Percentiles rank a stretch among this genome's conserved stretches.
These are phyloP conservation scores for Globisporangium heterothallicum DNA, from an alignment of 352 stramenopile genomes.

Conservation along the genomic window DNA sequence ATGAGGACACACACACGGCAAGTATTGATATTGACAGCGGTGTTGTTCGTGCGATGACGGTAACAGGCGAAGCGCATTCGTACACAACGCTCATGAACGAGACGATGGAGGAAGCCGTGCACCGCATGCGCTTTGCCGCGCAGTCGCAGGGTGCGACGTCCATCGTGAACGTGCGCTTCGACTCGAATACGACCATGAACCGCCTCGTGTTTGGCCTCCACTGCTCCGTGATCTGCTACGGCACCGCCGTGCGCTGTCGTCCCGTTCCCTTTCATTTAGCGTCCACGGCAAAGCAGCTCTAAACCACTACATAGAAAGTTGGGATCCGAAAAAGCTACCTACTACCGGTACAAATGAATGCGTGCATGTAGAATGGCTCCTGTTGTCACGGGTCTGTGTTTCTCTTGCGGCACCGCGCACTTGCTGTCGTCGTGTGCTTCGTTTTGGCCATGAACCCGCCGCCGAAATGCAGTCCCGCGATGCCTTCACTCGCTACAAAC, in stretches of 20 bases:
- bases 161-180: slow-evolving; percentile 75
- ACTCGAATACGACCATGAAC: slow-evolving; percentile 85
- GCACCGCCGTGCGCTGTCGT: slow-evolving; percentile 64
- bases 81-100: slow-evolving; percentile 85
- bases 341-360: no score
- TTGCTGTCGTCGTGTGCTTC: neutral
- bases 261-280: slow-evolving; percentile 11
- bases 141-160: slow-evolving; percentile 69
- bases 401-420: neutral
- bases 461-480: slow-evolving; percentile 24
- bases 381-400: neutral
- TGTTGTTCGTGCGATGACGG: neutral
- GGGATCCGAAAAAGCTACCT: no score
- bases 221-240: slow-evolving; percentile 77
- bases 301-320: no score
- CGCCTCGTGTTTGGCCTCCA: slow-evolving; percentile 79
- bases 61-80: slow-evolving; percentile 50
- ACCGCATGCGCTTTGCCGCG: slow-evolving; percentile 71
- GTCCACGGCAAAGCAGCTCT: no score
- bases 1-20: neutral
- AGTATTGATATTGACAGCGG: neutral
- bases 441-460: slow-evolving; percentile 28
- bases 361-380: no score
- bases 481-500: slow-evolving; percentile 12
- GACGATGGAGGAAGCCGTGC: slow-evolving; percentile 69